Percentiles rank a stretch among this genome's conserved stretches.
phyloP scores from a whole-genome alignment of 31 red algal genomes.

The Asparagopsis taxiformis region DNA sequence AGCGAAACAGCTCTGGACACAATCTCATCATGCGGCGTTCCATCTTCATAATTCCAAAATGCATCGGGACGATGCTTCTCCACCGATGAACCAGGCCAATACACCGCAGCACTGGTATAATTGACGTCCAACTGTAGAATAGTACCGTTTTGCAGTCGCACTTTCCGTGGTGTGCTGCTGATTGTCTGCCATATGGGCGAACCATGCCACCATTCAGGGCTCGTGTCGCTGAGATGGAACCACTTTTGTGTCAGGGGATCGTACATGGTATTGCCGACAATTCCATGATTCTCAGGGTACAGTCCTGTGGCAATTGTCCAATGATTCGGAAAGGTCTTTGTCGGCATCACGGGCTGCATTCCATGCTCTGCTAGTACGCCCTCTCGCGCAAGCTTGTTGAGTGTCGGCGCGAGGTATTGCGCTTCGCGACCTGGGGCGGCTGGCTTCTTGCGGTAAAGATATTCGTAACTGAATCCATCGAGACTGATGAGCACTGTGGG shows the following conservation, averaged over 20 bases:
- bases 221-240: conserved; percentile 43
- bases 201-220: conserved; percentile 72
- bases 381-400: conserved; percentile 20
- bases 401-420: conserved; percentile 49
- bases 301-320: conserved; percentile 76
- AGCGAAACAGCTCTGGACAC: conserved; percentile 38
- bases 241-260: conserved; percentile 35
- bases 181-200: conserved; percentile 79
- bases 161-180: conserved; percentile 7
- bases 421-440: conserved; percentile 2
- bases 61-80: conserved; percentile 21
- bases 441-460: conserved; percentile 29
- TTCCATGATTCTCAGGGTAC: conserved; percentile 65
- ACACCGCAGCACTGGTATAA: conserved; percentile 55
- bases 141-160: neutral
- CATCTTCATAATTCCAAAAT: conserved; percentile 54
- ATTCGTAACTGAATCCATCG: conserved; percentile 81
- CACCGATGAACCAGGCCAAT: conserved; percentile 76
- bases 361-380: conserved; percentile 54
- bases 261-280: conserved; percentile 82
- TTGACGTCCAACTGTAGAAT: conserved; percentile 12
- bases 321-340: conserved; percentile 84
- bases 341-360: conserved; percentile 81
- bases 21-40: conserved; percentile 32
- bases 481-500: conserved; percentile 74